Base-by-base conservation (phyloP, 495 filamentous ascomycete genomes). In the Trichoderma gamsii region DNA sequence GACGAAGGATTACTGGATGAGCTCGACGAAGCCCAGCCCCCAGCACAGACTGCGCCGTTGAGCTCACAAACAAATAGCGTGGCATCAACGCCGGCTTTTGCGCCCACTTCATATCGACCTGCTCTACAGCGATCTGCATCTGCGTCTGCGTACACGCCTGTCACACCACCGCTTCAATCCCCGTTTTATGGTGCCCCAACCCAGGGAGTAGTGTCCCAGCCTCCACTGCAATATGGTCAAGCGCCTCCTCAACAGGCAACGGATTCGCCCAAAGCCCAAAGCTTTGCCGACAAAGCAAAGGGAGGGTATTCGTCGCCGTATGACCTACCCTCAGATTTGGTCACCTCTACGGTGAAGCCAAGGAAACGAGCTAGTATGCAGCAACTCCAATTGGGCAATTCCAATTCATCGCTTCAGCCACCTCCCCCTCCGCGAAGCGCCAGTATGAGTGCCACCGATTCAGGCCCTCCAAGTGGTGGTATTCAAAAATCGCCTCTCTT, bases 251-350 rank as follows among this genome's bases (percentile, higher is more conserved):
- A 44, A 8, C 63, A 23, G 18, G 27, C 66, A 61, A 80, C 70
- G 69, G 72, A 72, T 74, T 77, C 76, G 73, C 83, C 72, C 71
- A 90, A 85, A 70, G 84, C 88, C 0, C 81, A 90, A 69, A 97
- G 94, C 74, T 99, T 96, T 76, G 90, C 86, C 6, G 89, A 92
- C 73, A 94, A 93, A 70, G 79, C 90, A 9, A 98, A 96, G 76
- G 88, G 92, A 52, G 93, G 94, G 12, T 99, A 98, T 74, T 84
- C 87, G 41, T 97, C 93, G 29, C 95, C 95, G 4, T 99, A 97
- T 71, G 95, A 99, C 76, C 84, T 99, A 4, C 95, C 95, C 3
- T 92, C 96, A 78, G 94, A 97, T 63, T n/a, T 66, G n/a, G 27
- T 66, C 11, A 46, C 41, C n/a, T 51, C n/a, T n/a, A 83, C 97